Percentiles rank a stretch among this genome's conserved stretches.
Evolutionary conservation across 2,329 filamentous ascomycete genomes (phyloP).

Genomic region (Zalaria obscura): DNA sequence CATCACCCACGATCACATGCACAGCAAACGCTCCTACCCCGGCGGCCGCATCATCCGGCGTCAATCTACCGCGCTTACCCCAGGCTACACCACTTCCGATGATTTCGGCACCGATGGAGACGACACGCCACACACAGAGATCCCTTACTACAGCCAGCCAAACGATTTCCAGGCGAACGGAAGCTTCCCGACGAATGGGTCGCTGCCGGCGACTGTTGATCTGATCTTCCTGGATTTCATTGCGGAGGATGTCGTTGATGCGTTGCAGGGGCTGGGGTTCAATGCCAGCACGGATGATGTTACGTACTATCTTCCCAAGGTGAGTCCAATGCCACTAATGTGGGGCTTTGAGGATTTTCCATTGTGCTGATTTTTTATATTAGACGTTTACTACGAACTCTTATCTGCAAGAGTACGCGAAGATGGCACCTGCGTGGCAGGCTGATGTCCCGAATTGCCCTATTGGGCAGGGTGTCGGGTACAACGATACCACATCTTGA

Average conservation of each 20-base stretch:
- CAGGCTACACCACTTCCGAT: conserved; percentile 41
- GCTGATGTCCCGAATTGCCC: conserved; percentile 24
- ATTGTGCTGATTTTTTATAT: neutral
- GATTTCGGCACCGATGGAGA: conserved; percentile 44
- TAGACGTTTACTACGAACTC: conserved; percentile 26
- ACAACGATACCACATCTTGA: conserved; percentile 2
- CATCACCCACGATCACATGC: conserved; percentile 14
- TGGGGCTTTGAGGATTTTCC: too few species aligned
- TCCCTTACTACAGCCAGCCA: conserved; percentile 34
- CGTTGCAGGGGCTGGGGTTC: conserved; percentile 21
- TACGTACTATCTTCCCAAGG: conserved; percentile 21
- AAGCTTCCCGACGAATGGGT: conserved; percentile 31
- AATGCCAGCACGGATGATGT: conserved; percentile 18
- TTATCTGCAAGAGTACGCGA: conserved; percentile 26
- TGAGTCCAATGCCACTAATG: neutral
- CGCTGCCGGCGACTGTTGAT: conserved; percentile 32
- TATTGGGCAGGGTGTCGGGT: conserved; percentile 15
- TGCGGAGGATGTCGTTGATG: conserved; percentile 19
- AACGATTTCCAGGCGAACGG: conserved; percentile 36
- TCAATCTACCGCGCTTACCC: conserved; percentile 24
- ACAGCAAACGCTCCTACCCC: conserved; percentile 16
- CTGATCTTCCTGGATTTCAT: conserved; percentile 41
- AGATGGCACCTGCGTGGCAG: conserved; percentile 22
- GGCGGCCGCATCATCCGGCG: conserved; percentile 35
- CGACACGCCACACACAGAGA: conserved; percentile 37